Base-by-base conservation (phyloP, 2,329 filamentous ascomycete species). In the Arthrobotrys megalospora region DNA sequence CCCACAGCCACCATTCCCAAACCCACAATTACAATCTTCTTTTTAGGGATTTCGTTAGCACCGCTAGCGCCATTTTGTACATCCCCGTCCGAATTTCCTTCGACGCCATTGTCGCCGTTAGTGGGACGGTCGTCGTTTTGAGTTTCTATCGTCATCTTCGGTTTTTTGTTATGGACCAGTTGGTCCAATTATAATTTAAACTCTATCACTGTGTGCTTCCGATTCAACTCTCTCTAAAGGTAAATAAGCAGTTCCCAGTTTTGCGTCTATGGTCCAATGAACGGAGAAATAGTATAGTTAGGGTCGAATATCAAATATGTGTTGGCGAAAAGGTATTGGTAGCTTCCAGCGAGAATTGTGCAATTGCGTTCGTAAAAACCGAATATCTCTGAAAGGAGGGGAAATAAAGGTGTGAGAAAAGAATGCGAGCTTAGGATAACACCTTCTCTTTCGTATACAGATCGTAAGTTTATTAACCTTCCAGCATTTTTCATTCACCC, bases 1-100 rank as follows among this genome's bases (percentile, higher is more conserved):
- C 92, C 91, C 81, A 96, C 91, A 45, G 92, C 93, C 52, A 97
- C 94, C 94, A 97, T 97, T 12, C 69, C 69, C 12, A 73, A 34
- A 0, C 69, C 69, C 1, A 73, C 69, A 24, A 73, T 58, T 1
- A 73, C 60, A 14, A 73, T 73, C 16, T 72, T 72, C 45, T 73
- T 70, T 19, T 66, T 71, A 28, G 50, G 41, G 4, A n/a, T 6
- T 0, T 11, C 38, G 19, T 43, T 58, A 11, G 28, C 19, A 12
- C 53, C 47, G 16, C 41, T 55, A 12, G 36, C n/a, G 3, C 47
- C 43, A 5, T 58, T 68, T 60, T 60, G 0, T 10, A 19, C n/a
- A 12, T 43, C 55, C 19, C 10, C 55, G 19, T 60, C 28, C 4
- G 36, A 43, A n/a, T 43, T 24, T 12, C 32, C 53, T 2, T 43